phyloP scores from a whole-genome alignment of 352 stramenopile genomes.

The Phytophthora citrophthora region DNA sequence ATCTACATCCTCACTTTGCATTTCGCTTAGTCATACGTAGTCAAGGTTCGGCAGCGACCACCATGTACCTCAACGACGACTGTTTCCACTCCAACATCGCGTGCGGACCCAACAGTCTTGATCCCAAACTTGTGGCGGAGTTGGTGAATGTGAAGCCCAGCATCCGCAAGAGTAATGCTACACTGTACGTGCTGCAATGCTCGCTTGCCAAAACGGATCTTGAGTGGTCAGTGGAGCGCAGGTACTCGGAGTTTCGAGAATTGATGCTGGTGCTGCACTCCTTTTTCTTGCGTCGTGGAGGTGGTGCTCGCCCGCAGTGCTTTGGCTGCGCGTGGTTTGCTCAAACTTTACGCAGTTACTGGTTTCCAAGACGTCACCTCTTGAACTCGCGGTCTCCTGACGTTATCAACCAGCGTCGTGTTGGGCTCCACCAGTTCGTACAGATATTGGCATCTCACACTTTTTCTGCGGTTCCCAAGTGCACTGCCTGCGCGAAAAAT shows the following conservation, averaged over 20 bases:
- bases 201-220: conserved; percentile 44
- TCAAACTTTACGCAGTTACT: conserved; percentile 63
- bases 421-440: conserved; percentile 61
- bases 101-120: conserved; percentile 50
- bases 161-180: conserved; percentile 14
- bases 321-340: conserved; percentile 80
- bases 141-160: conserved; percentile 35
- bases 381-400: conserved; percentile 49
- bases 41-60: background rate
- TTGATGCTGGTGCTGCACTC: conserved; percentile 55
- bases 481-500: conserved; percentile 57
- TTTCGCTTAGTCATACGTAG: conserved; percentile 7
- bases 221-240: conserved; percentile 68
- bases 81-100: conserved; percentile 62
- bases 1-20: conserved; percentile 16
- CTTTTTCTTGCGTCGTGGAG: conserved; percentile 47
- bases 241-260: conserved; percentile 77
- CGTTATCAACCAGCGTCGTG: conserved; percentile 58
- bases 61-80: conserved; percentile 43
- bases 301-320: conserved; percentile 52
- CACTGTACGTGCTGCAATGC: conserved; percentile 54
- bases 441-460: conserved; percentile 67
- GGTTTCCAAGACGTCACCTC: conserved; percentile 69
- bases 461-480: conserved; percentile 82
- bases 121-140: conserved; percentile 59